phyloP scores from a whole-genome alignment of 345 rosid genomes.

The Turnera subulata region DNA sequence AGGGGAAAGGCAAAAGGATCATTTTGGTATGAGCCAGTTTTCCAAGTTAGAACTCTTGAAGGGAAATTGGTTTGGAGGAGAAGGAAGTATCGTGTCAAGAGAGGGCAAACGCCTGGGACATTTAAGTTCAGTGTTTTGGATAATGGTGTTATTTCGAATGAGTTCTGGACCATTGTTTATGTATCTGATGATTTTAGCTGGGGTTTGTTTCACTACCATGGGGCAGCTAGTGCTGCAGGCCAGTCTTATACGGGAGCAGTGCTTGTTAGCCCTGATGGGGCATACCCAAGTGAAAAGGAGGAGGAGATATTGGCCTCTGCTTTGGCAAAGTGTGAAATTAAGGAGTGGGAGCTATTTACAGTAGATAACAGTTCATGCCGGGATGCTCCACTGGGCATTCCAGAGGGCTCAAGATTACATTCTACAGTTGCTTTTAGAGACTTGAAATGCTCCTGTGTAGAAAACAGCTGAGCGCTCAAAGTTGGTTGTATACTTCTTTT shows the following conservation, averaged over 20 bases:
- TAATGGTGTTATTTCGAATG: too few relatives aligned
- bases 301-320: constrained; percentile 40
- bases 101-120: constrained; percentile 63
- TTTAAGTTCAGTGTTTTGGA: constrained; percentile 82
- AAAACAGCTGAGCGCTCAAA: too few relatives aligned
- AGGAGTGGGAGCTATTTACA: constrained; percentile 80
- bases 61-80: constrained; percentile 80
- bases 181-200: constrained; percentile 81
- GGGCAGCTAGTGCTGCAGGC: constrained; percentile 92
- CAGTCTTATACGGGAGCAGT: constrained; percentile 94
- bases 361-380: constrained; percentile 77
- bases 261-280: constrained; percentile 77
- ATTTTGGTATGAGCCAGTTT: constrained; percentile 93
- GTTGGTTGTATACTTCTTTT: too few relatives aligned
- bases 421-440: constrained; percentile 29
- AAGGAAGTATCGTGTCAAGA: constrained; percentile 74
- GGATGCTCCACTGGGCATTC: constrained; percentile 74
- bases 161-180: constrained; percentile 83
- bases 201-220: constrained; percentile 84
- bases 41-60: constrained; percentile 76
- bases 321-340: constrained; percentile 70
- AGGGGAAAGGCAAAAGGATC: constrained; percentile 88
- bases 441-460: too few relatives aligned
- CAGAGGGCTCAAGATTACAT: constrained; percentile 71
- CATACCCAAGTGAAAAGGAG: constrained; percentile 52